Percentiles rank a stretch among this genome's conserved stretches.
Evolutionary conservation across 352 stramenopile genomes (phyloP).

Genomic region (Phytophthora kernoviae): DNA sequence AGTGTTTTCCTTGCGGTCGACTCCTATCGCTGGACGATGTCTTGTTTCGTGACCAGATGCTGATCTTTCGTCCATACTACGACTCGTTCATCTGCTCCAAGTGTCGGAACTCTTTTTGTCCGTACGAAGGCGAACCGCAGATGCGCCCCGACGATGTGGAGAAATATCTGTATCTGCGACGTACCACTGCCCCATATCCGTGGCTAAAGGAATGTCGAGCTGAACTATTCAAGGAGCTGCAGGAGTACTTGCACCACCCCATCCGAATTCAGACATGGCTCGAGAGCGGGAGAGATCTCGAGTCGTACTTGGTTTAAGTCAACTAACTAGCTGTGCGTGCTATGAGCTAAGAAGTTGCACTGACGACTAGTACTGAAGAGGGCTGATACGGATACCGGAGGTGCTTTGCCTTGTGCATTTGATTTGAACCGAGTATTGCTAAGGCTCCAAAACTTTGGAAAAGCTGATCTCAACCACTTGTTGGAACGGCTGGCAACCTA

Average conservation of each 20-base stretch:
- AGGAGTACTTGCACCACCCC: slow-evolving; percentile 6
- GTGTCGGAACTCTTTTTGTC: slow-evolving; percentile 3
- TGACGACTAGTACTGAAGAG: too few relatives aligned
- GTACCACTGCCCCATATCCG: background rate
- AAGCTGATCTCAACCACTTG: too few relatives aligned
- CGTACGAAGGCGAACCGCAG: slow-evolving; percentile 2
- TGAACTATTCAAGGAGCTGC: slow-evolving; percentile 7
- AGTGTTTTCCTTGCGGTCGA: slow-evolving; percentile 6
- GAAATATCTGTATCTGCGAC: slow-evolving; percentile 2
- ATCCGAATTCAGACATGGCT: slow-evolving; percentile 6
- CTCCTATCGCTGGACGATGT: slow-evolving; percentile 7
- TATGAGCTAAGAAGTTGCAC: too few relatives aligned
- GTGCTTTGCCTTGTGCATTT: too few relatives aligned
- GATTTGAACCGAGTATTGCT: too few relatives aligned
- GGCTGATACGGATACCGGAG: too few relatives aligned
- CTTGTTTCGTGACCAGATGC: background rate
- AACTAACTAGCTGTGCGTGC: too few relatives aligned
- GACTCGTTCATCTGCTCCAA: slow-evolving; percentile 5
- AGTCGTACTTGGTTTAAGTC: slow-evolving; percentile 10
- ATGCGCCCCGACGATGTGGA: slow-evolving; percentile 1
- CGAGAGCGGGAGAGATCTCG: slow-evolving; percentile 3
- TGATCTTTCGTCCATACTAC: slow-evolving; percentile 2
- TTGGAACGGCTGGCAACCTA: too few relatives aligned
- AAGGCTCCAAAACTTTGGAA: too few relatives aligned
- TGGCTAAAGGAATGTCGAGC: slow-evolving; percentile 1